Base-by-base conservation (phyloP, 208 protist species). In the Acanthamoeba quina region DNA sequence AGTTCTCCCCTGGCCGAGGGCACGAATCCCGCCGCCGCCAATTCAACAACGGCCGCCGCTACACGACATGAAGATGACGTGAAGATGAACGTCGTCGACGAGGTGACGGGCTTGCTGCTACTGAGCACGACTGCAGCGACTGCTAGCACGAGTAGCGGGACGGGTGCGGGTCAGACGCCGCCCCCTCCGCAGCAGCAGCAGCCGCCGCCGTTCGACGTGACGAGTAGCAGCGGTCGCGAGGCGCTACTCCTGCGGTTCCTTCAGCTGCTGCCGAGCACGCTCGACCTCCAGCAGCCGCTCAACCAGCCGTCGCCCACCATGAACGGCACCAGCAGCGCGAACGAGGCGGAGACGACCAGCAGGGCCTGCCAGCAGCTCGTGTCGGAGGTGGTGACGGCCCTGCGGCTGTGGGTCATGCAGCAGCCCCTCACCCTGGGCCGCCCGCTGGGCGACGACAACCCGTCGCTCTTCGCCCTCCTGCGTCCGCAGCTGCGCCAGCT, bases 391-490 rank as follows among this genome's bases (percentile, higher is more conserved):
- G n/a, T 83, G n/a, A 58, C 34, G 26, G 34, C 74, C 24, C 74
- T 83, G 41, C 74, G 74, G 74, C 74, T 83, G 41, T 83, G 74
- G 74, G 74, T 83, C 34, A 13, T 83, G 41, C 74, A 83, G 47
- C 74, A 83, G 74, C 74, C 74, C 21, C 74, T 83, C 24, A 83
- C 74, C 19, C 74, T 83, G 24, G 74, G 74, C 26, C 74, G 74
- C 0, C 74, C 74, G 44, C 74, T 83, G 6, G 74, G 74, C 34
- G 74, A 83, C 26, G 74, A 83, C 74, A 83, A 83, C 74, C 74
- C 74, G 5, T 83, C 74, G 47, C 74, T 83, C 74, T 83, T 58
- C 21, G 34, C 34, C 44, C 74, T 83, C 26, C 13, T 83, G 24
- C 74, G 47, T 5, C 74, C 74, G 26, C 74, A 83, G 41, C 44